A percentile compares a stretch with the other conserved stretches of the same genome.
phyloP scores from a whole-genome alignment of 495 filamentous ascomycete genomes.

The Tuber calosporum region DNA sequence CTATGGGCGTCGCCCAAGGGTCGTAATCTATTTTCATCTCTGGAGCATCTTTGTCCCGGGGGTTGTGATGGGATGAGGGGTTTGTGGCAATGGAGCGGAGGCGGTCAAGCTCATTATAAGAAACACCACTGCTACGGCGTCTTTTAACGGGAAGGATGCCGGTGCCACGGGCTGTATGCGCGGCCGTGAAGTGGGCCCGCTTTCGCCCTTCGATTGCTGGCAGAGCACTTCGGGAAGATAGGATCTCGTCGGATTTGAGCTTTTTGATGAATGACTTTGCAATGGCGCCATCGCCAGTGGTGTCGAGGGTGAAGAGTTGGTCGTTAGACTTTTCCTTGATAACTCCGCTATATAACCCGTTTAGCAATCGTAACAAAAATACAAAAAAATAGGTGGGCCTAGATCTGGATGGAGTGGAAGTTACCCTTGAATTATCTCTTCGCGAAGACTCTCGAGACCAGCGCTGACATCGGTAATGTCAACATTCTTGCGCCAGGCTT shows the following conservation, averaged over 20 bases:
- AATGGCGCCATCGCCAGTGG: constrained; percentile 56
- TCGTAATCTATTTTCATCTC: constrained; percentile 57
- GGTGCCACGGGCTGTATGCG: constrained; percentile 38
- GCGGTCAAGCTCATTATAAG: constrained; percentile 67
- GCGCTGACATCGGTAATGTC: constrained; percentile 76
- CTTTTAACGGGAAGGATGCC: constrained; percentile 71
- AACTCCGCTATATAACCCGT: constrained; percentile 59
- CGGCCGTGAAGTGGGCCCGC: constrained; percentile 52
- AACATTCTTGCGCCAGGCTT: constrained; percentile 97
- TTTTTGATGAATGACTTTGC: constrained; percentile 56
- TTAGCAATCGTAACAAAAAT: constrained; percentile 7
- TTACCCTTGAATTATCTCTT: constrained; percentile 84
- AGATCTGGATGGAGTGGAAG: constrained; percentile 19
- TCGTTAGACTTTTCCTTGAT: constrained; percentile 52
- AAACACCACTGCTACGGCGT: constrained; percentile 65
- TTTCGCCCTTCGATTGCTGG: constrained; percentile 70
- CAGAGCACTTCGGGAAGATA: constrained; percentile 72
- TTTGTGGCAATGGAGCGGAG: constrained; percentile 61
- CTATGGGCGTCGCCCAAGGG: constrained; percentile 59
- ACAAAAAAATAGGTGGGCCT: neutral
- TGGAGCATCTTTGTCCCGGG: neutral
- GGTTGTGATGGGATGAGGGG: neutral
- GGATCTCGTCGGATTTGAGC: constrained; percentile 83
- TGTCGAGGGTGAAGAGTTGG: constrained; percentile 76
- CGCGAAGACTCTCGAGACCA: constrained; percentile 74